These are phyloP conservation scores for Meira miltonrushii DNA, from an alignment of 1,284 basidiomycete species.

Conservation along the genomic window DNA sequence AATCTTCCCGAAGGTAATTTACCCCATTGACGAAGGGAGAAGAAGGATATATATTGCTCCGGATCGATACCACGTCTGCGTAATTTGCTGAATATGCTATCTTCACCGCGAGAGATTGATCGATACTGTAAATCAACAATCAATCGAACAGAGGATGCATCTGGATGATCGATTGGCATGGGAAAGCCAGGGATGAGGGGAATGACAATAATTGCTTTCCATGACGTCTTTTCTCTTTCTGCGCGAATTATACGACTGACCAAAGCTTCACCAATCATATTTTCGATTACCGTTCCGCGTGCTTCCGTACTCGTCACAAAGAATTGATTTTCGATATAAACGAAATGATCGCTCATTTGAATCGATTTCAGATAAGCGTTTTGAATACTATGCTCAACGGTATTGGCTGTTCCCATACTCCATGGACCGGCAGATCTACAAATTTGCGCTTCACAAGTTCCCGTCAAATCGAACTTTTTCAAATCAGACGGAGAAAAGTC, in stretches of 20 bases:
- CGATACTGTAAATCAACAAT: slow-evolving; percentile 61
- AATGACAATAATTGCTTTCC: slow-evolving; percentile 90
- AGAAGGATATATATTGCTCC: slow-evolving; percentile 85
- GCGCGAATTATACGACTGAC: slow-evolving; percentile 87
- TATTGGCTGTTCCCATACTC: slow-evolving; percentile 84
- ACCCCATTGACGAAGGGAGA: slow-evolving; percentile 87
- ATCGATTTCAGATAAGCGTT: slow-evolving; percentile 89
- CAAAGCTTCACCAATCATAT: slow-evolving; percentile 88
- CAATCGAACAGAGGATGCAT: slow-evolving; percentile 74
- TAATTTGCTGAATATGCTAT: slow-evolving; percentile 85
- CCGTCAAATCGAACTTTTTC: slow-evolving; percentile 73
- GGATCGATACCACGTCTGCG: slow-evolving; percentile 78
- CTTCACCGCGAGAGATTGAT: slow-evolving; percentile 78
- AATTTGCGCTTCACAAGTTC: slow-evolving; percentile 95
- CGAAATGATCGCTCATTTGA: slow-evolving; percentile 75
- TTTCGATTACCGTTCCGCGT: slow-evolving; percentile 81
- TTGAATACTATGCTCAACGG: slow-evolving; percentile 86
- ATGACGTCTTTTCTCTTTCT: slow-evolving; percentile 71
- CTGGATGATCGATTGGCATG: slow-evolving; percentile 83
- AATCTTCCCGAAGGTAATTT: slow-evolving; percentile 79
- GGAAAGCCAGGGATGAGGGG: slow-evolving; percentile 91
- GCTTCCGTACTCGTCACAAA: slow-evolving; percentile 93
- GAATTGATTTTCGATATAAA: slow-evolving; percentile 83
- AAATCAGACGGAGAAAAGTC: slow-evolving; percentile 84
- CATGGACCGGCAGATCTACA: slow-evolving; percentile 91